A percentile compares a stretch with the other conserved stretches of the same genome.
Evolutionary conservation across 2,329 filamentous ascomycete genomes (phyloP).

Genomic region (Aspergillus calidoustus): DNA sequence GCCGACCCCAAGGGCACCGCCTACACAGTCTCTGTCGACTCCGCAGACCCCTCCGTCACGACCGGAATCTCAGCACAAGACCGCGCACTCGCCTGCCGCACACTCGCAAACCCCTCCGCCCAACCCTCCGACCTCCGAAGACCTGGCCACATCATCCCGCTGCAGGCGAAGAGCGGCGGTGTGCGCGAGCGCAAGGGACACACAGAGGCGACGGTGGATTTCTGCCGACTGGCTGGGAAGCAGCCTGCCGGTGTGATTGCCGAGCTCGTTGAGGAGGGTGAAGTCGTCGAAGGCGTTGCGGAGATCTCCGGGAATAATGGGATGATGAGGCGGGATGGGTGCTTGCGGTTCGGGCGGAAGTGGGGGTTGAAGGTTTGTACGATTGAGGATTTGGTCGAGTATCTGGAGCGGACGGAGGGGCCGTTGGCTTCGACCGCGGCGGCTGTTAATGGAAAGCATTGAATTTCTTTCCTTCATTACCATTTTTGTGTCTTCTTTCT

Average conservation of each 20-base stretch:
- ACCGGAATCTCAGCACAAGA: conserved; percentile 93
- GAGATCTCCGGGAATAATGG: conserved; percentile 67
- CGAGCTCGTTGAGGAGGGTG: conserved; percentile 88
- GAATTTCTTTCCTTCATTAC: conserved; percentile 14
- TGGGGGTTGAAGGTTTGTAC: conserved; percentile 95
- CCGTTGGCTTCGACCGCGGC: conserved; percentile 21
- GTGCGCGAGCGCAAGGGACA: conserved; percentile 81
- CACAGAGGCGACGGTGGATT: conserved; percentile 91
- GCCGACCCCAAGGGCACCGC: conserved; percentile 85
- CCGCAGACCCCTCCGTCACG: conserved; percentile 70
- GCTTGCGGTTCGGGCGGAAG: conserved; percentile 81
- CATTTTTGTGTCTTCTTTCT: conserved; percentile 8
- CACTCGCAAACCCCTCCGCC: conserved; percentile 70
- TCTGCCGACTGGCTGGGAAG: conserved; percentile 85
- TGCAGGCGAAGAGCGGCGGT: conserved; percentile 78
- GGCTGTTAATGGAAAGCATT: conserved; percentile 42
- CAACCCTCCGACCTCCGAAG: conserved; percentile 69
- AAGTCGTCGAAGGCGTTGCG: conserved; percentile 69
- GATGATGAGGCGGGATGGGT: conserved; percentile 91
- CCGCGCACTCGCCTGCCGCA: conserved; percentile 78
- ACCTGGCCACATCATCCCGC: conserved; percentile 88
- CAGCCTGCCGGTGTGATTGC: conserved; percentile 78
- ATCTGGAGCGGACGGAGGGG: conserved; percentile 77
- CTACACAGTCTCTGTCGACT: conserved; percentile 90
- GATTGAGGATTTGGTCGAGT: conserved; percentile 83